Conservation (phyloP, 257 asterid species). For the Echium plantagineum region DNA sequence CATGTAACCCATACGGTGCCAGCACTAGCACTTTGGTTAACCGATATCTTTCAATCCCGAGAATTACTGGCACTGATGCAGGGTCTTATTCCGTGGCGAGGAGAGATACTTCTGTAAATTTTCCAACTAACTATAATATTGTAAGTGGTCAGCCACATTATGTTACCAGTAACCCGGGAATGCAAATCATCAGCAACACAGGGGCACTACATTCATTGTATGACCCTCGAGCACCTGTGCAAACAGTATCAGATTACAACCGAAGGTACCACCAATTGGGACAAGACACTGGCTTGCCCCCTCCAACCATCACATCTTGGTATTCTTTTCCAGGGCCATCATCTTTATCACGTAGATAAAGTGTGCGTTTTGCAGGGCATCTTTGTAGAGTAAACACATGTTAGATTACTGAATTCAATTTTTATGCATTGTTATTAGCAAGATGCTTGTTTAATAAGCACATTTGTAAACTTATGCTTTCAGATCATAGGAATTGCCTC, state of each 20-base stretch:
- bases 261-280: slow-evolving; percentile 17
- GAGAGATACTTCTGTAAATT: slow-evolving; percentile 23
- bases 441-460: slow-evolving; percentile 24
- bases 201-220: slow-evolving; percentile 24
- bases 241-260: slow-evolving; percentile 10
- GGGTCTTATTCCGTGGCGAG: slow-evolving; percentile 21
- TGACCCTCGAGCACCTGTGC: slow-evolving; percentile 16
- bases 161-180: slow-evolving; percentile 12
- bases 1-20: slow-evolving; percentile 44
- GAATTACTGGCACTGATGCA: slow-evolving; percentile 14
- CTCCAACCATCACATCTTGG: slow-evolving; percentile 43
- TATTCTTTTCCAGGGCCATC: slow-evolving; percentile 51
- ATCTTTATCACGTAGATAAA: slow-evolving; percentile 21
- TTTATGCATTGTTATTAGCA: no score
- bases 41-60: slow-evolving; percentile 44
- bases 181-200: slow-evolving; percentile 16
- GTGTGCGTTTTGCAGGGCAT: no score
- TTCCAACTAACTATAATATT: slow-evolving; percentile 16
- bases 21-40: slow-evolving; percentile 56
- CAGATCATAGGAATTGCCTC: slow-evolving; percentile 7
- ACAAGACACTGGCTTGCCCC: slow-evolving; percentile 15
- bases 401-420: no score
- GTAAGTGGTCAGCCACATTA: slow-evolving; percentile 16
- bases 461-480: slow-evolving; percentile 16
- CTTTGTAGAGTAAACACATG: background rate